A percentile compares a stretch with the other conserved stretches of the same genome.
Conservation (phyloP, 805 yeast genomes). For the Komagataella phaffii region DNA sequence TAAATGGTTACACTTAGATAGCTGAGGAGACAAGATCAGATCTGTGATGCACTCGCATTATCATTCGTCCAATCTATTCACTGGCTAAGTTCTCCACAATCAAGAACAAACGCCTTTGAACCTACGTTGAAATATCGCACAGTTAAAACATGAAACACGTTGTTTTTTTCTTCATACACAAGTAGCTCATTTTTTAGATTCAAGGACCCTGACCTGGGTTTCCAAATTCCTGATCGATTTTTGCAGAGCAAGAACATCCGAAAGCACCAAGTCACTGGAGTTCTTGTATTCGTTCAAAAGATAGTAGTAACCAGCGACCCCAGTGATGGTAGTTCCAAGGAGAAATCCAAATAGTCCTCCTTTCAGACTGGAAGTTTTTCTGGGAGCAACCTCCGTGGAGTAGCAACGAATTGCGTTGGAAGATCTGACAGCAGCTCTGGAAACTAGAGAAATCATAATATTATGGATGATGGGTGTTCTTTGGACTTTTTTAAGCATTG, state of each 20-base stretch:
- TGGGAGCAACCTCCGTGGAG: conserved; percentile 5
- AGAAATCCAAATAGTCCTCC: conserved; percentile 62
- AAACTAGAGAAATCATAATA: not conserved
- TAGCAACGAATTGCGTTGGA: not conserved
- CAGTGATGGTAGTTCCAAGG: conserved; percentile 62
- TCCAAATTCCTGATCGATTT: conserved; percentile 56
- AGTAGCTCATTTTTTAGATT: conserved; percentile 18
- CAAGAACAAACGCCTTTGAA: not conserved
- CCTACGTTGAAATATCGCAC: not conserved
- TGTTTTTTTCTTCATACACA: not conserved
- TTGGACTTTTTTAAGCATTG: not conserved
- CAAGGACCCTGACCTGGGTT: conserved; percentile 52
- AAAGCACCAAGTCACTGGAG: conserved; percentile 57
- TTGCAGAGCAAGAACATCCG: conserved; percentile 63
- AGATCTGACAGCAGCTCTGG: not conserved
- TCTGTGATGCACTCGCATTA: no score
- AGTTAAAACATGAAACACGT: not conserved
- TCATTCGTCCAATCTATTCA: no score
- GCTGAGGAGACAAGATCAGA: no score
- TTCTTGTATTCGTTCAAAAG: conserved; percentile 65
- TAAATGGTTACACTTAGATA: no score
- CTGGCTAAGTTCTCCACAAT: no score
- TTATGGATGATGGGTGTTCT: not conserved
- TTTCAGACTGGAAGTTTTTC: conserved; percentile 14
- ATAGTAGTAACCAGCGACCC: conserved; percentile 66